Evolutionary conservation across 805 yeast genomes (phyloP).

Genomic region (Danielozyma ontarioensis): DNA sequence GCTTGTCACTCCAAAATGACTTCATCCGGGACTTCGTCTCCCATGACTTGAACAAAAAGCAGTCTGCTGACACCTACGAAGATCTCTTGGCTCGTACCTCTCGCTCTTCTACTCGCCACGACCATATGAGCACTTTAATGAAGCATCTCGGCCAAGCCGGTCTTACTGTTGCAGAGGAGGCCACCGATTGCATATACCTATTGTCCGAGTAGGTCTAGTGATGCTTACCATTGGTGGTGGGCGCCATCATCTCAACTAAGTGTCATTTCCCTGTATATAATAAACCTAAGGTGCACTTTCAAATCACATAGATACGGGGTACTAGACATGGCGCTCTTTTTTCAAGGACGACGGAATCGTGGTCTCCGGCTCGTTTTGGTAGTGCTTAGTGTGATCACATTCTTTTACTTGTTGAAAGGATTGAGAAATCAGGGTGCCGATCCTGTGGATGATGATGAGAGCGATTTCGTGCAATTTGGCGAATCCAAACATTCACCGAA

Average conservation of each 20-base stretch:
- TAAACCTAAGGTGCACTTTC: too few species aligned
- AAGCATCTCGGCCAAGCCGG: not conserved
- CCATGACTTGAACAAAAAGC: slow-evolving; percentile 2
- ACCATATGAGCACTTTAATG: too few species aligned
- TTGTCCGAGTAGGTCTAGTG: not conserved
- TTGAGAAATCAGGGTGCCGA: not conserved
- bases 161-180: not conserved
- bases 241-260: too few species aligned
- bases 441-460: not conserved
- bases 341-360: not conserved
- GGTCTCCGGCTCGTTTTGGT: not conserved
- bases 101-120: too few species aligned
- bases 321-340: not conserved
- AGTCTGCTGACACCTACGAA: not conserved
- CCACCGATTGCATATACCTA: not conserved
- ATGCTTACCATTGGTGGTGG: too few species aligned
- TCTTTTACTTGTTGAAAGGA: not conserved
- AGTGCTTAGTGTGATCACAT: too few species aligned
- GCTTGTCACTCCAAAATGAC: slow-evolving; percentile 12
- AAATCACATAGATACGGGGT: too few species aligned
- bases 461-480: not conserved
- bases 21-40: slow-evolving; percentile 11
- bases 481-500: not conserved
- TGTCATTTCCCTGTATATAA: too few species aligned
- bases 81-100: not conserved